phyloP scores from a whole-genome alignment of 106 monocot genomes.

The Dendrobium huoshanense region DNA sequence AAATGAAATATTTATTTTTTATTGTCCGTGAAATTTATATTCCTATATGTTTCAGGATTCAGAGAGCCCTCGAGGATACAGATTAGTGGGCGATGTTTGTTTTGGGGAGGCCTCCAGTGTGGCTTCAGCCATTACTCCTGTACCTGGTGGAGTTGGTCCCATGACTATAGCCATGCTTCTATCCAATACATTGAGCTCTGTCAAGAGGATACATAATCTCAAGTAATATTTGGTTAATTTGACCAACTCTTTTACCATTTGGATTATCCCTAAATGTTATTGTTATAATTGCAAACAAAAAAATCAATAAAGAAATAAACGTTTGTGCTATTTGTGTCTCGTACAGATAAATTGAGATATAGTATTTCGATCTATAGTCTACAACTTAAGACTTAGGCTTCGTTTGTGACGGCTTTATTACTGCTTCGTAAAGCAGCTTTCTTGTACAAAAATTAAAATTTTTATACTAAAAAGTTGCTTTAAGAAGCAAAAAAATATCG shows the following conservation, averaged over 20 bases:
- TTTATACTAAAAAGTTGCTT: too few species aligned
- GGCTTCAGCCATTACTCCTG: slow-evolving; percentile 87
- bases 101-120: slow-evolving; percentile 65
- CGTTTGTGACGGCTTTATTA: too few species aligned
- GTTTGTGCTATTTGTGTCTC: neutral
- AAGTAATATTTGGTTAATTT: too few species aligned
- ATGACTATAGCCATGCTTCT: slow-evolving; percentile 96
- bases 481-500: too few species aligned
- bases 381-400: too few species aligned
- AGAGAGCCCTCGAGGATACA: slow-evolving; percentile 54
- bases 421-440: too few species aligned
- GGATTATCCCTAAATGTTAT: neutral
- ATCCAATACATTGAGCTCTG: slow-evolving; percentile 77
- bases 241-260: too few species aligned
- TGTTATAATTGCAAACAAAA: neutral
- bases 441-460: too few species aligned
- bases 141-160: slow-evolving; percentile 91
- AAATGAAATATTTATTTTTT: too few species aligned
- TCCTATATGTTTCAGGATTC: slow-evolving; percentile 35
- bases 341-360: too few species aligned
- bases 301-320: neutral
- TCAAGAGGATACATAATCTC: slow-evolving; percentile 71
- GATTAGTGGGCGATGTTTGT: slow-evolving; percentile 71
- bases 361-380: too few species aligned
- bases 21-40: neutral